phyloP scores from a whole-genome alignment of 768 basidiomycete species.

The Kwoniella europaea region DNA sequence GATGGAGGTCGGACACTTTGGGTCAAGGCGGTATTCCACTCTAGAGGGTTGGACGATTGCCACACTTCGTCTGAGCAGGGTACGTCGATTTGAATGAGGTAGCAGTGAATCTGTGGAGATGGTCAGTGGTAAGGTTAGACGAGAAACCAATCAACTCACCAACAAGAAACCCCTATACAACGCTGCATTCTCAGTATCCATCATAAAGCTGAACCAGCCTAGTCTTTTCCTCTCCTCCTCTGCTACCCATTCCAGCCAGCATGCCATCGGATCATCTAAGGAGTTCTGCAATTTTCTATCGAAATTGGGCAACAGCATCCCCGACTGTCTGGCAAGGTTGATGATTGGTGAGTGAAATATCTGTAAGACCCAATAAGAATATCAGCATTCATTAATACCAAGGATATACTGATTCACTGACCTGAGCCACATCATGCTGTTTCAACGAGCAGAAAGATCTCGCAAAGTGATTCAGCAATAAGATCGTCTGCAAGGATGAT shows the following conservation, averaged over 20 bases:
- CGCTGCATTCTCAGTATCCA: slow-evolving; percentile 35
- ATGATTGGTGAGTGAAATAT: slow-evolving; percentile 33
- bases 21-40: slow-evolving; percentile 11
- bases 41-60: slow-evolving; percentile 14
- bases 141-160: slow-evolving; percentile 5
- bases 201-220: slow-evolving; percentile 33
- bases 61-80: slow-evolving; percentile 13
- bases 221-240: slow-evolving; percentile 30
- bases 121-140: neutral
- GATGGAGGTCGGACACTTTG: slow-evolving; percentile 9
- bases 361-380: slow-evolving; percentile 1
- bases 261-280: slow-evolving; percentile 26
- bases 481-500: slow-evolving; percentile 25
- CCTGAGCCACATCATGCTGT: slow-evolving; percentile 26
- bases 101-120: slow-evolving; percentile 25
- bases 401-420: neutral
- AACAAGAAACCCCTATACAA: slow-evolving; percentile 20
- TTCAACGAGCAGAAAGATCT: slow-evolving; percentile 33
- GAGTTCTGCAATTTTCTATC: slow-evolving; percentile 6
- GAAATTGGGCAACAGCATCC: slow-evolving; percentile 21
- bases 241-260: slow-evolving; percentile 31
- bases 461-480: slow-evolving; percentile 31
- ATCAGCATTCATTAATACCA: neutral
- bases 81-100: slow-evolving; percentile 21
- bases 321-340: slow-evolving; percentile 24